Conservation (phyloP, 2,329 filamentous ascomycete genomes). For the Calonectria montana region DNA sequence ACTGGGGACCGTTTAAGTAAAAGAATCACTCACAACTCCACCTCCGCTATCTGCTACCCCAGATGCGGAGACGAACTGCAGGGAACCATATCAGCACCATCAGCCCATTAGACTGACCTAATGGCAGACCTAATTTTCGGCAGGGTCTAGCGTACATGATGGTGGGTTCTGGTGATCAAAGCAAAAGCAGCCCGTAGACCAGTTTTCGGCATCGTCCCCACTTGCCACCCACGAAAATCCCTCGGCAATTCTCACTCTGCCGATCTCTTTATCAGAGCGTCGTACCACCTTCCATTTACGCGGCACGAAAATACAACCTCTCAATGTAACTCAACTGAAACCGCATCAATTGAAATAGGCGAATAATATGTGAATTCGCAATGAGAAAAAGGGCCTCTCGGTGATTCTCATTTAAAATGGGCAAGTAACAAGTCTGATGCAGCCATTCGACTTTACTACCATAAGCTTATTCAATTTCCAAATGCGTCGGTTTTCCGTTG, state of each 20-base stretch:
- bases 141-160: neutral
- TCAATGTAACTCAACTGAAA: neutral
- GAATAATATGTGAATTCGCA: neutral
- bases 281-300: neutral
- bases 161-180: neutral
- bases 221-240: neutral
- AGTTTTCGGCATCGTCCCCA: neutral
- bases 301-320: neutral
- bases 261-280: slow-evolving; percentile 1
- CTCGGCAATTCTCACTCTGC: slow-evolving; percentile 13
- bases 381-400: neutral
- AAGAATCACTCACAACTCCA: neutral
- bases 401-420: neutral
- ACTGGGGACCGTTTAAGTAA: slow-evolving; percentile 10
- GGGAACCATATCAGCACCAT: neutral
- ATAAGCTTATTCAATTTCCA: neutral
- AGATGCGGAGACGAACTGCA: slow-evolving; percentile 14
- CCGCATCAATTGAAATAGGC: neutral
- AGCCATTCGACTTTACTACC: neutral
- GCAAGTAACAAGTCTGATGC: neutral
- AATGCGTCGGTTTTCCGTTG: neutral
- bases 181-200: neutral
- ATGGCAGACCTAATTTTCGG: neutral
- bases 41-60: slow-evolving; percentile 18
- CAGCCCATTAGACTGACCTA: neutral